phyloP scores from a whole-genome alignment of 345 rosid genomes.

The Excoecaria cochinchinensis region DNA sequence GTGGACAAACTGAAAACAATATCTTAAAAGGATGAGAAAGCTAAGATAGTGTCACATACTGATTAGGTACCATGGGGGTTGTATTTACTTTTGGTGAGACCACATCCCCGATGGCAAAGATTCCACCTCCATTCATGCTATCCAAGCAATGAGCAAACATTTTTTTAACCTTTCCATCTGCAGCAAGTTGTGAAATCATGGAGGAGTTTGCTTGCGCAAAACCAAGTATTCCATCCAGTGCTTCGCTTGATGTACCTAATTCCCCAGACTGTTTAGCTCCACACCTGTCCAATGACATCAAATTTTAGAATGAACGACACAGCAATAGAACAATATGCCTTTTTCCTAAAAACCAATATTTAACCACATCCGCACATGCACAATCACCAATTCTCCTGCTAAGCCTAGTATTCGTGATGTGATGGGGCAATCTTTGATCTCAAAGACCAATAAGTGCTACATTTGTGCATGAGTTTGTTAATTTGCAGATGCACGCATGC shows the following conservation, averaged over 20 bases:
- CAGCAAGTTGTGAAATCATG: conserved; percentile 78
- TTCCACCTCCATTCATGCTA: conserved; percentile 71
- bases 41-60: conserved; percentile 47
- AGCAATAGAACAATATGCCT: conserved; percentile 1
- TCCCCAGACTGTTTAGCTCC: conserved; percentile 76
- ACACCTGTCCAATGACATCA: conserved; percentile 44
- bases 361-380: background rate
- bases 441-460: background rate
- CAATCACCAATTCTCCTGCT: background rate
- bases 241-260: conserved; percentile 49
- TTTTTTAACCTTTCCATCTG: conserved; percentile 56
- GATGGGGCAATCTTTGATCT: background rate
- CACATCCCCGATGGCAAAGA: conserved; percentile 75
- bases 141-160: conserved; percentile 85
- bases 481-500: background rate
- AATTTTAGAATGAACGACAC: conserved; percentile 1
- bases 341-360: background rate
- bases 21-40: conserved; percentile 16
- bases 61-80: conserved; percentile 73
- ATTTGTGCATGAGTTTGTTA: background rate
- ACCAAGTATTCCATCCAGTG: conserved; percentile 89
- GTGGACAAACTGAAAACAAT: background rate
- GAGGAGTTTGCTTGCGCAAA: conserved; percentile 87
- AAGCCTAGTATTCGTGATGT: background rate
- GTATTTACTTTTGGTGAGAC: conserved; percentile 64